Evolutionary conservation across 2,329 filamentous ascomycete genomes (phyloP).

Genomic region (Penicillium occitanis): DNA sequence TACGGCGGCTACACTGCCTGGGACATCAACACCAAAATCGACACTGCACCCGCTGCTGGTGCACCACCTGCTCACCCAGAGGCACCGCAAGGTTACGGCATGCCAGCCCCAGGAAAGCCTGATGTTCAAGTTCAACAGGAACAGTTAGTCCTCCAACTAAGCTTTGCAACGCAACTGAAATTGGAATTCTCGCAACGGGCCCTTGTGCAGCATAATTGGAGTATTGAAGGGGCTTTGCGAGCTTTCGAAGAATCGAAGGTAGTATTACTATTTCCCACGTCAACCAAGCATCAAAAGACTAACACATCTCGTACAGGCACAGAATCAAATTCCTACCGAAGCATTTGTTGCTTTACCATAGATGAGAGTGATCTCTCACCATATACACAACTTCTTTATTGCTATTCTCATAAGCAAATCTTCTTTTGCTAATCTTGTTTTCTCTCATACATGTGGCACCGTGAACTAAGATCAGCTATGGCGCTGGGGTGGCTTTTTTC

Average conservation of each 20-base stretch:
- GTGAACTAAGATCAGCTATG: conserved; percentile 4
- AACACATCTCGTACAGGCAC: conserved; percentile 30
- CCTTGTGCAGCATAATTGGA: conserved; percentile 74
- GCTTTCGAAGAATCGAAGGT: conserved; percentile 77
- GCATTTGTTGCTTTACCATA: conserved; percentile 43
- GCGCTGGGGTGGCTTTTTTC: conserved; percentile 7
- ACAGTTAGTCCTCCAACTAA: conserved; percentile 69
- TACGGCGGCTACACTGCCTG: conserved; percentile 60
- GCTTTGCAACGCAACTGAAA: conserved; percentile 76
- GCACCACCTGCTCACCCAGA: conserved; percentile 29
- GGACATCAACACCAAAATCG: conserved; percentile 41
- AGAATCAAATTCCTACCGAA: conserved; percentile 49
- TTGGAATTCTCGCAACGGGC: conserved; percentile 77
- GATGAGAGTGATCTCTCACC: neutral
- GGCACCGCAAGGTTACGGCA: conserved; percentile 42
- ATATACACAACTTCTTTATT: no score
- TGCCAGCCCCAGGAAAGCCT: conserved; percentile 44
- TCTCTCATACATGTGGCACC: neutral
- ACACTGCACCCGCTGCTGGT: conserved; percentile 30
- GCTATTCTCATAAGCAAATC: neutral
- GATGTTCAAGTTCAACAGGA: conserved; percentile 61
- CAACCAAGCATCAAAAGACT: conserved; percentile 22
- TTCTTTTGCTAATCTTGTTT: neutral
- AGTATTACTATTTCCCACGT: conserved; percentile 21
- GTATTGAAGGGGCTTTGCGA: conserved; percentile 70